Conservation (phyloP, 352 stramenopile species). For the Phytophthora quininea region DNA sequence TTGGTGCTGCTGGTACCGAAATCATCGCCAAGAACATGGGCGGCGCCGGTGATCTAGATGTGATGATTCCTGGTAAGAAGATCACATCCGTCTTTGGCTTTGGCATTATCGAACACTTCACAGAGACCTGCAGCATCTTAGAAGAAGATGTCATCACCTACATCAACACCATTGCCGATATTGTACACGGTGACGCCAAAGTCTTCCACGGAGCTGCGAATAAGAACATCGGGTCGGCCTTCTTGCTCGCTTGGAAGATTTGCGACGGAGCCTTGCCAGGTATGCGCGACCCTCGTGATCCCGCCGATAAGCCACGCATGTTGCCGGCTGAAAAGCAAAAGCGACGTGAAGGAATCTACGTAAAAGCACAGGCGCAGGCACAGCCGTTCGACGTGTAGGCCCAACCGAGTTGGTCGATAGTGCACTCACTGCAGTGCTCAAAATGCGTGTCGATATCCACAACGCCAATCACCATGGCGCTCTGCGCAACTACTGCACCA, state of each 20-base stretch:
- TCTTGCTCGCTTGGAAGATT: slow-evolving; percentile 97
- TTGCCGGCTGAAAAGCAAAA: slow-evolving; percentile 58
- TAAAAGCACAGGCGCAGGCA: slow-evolving; percentile 65
- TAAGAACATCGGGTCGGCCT: slow-evolving; percentile 96
- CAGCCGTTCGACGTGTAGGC: slow-evolving; percentile 47
- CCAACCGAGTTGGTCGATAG: slow-evolving; percentile 92
- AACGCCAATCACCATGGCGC: slow-evolving; percentile 89
- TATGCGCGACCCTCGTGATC: slow-evolving; percentile 83
- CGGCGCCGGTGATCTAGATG: slow-evolving; percentile 92
- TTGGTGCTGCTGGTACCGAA: slow-evolving; percentile 96
- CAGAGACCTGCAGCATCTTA: slow-evolving; percentile 91
- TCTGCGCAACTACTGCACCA: slow-evolving; percentile 83
- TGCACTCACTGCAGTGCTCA: slow-evolving; percentile 95
- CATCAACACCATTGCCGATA: slow-evolving; percentile 97
- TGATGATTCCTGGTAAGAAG: slow-evolving; percentile 97
- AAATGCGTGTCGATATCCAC: slow-evolving; percentile 96
- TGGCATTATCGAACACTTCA: slow-evolving; percentile 96
- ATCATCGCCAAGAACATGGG: slow-evolving; percentile 99
- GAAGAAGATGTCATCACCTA: slow-evolving; percentile 97
- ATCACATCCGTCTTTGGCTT: slow-evolving; percentile 97
- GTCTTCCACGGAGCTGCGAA: slow-evolving; percentile 95
- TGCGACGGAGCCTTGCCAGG: slow-evolving; percentile 88
- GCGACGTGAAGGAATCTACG: slow-evolving; percentile 69
- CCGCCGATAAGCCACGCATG: slow-evolving; percentile 77
- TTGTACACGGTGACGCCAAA: slow-evolving; percentile 95